These are phyloP conservation scores for Phellopilus nigrolimitatus DNA, from an alignment of 1,284 basidiomycete species.

Conservation along the genomic window DNA sequence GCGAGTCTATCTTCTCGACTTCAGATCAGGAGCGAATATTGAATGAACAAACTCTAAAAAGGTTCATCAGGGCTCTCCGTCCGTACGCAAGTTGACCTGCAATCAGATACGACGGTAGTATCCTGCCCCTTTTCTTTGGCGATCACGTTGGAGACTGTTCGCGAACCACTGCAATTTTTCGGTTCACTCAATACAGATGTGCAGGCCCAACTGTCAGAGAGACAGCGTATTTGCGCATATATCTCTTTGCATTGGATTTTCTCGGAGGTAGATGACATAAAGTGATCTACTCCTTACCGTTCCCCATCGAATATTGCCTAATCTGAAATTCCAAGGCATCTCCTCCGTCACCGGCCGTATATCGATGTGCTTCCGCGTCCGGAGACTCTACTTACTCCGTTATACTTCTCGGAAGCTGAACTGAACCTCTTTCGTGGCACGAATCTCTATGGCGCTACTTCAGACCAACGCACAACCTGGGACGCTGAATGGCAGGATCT, in stretches of 20 bases:
- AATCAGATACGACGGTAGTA: constrained; percentile 52
- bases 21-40: no score
- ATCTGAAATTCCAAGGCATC: constrained; percentile 27
- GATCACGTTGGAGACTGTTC: constrained; percentile 55
- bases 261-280: constrained; percentile 22
- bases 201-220: constrained; percentile 52
- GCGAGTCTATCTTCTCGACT: no score
- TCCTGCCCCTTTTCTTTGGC: constrained; percentile 73
- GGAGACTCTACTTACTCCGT: constrained; percentile 60
- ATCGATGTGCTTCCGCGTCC: constrained; percentile 59
- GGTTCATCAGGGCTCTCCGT: constrained; percentile 51
- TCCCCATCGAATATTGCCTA: constrained; percentile 3
- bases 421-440: constrained; percentile 64
- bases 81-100: constrained; percentile 45
- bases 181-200: constrained; percentile 22
- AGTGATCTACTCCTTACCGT: constrained; percentile 23
- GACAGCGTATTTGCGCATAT: constrained; percentile 71
- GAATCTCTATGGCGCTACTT: constrained; percentile 71
- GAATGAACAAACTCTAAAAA: no score
- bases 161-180: constrained; percentile 42
- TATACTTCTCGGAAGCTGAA: constrained; percentile 68
- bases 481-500: constrained; percentile 54
- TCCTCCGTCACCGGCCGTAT: constrained; percentile 57
- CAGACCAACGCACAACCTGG: constrained; percentile 59
- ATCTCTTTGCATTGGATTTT: constrained; percentile 68